phyloP scores from a whole-genome alignment of 495 filamentous ascomycete species.

The Venustampulla echinocandica region DNA sequence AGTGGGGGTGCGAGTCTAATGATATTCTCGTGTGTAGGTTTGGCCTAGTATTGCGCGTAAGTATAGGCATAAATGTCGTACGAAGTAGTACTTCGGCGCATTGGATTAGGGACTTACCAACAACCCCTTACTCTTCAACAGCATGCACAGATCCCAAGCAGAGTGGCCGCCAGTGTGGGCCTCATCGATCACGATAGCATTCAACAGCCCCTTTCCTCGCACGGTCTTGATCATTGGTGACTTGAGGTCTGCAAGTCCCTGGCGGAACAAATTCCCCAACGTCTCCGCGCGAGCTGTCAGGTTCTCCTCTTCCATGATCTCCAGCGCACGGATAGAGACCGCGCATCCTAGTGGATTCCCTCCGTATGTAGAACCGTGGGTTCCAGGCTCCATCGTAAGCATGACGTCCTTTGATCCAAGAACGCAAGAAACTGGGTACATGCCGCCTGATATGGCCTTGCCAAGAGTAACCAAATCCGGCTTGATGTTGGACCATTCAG shows the following conservation, averaged over 20 bases:
- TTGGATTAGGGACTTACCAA: constrained; percentile 71
- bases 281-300: constrained; percentile 73
- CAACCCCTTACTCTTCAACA: constrained; percentile 92
- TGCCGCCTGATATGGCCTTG: constrained; percentile 95
- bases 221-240: constrained; percentile 74
- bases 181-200: constrained; percentile 96
- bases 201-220: constrained; percentile 88
- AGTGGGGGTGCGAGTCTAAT: constrained; percentile 88
- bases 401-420: constrained; percentile 85
- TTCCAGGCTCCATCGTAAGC: constrained; percentile 94
- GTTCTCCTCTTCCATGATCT: constrained; percentile 85
- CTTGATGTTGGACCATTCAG: constrained; percentile 89
- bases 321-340: constrained; percentile 91
- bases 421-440: constrained; percentile 97
- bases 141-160: constrained; percentile 95
- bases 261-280: constrained; percentile 77
- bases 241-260: constrained; percentile 58
- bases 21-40: constrained; percentile 97
- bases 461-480: constrained; percentile 91
- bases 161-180: constrained; percentile 70
- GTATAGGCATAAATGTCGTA: too few species aligned
- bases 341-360: constrained; percentile 97
- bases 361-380: constrained; percentile 94
- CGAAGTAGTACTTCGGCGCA: too few species aligned
- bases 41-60: constrained; percentile 79